phyloP scores from a whole-genome alignment of 1,139 yeast species.

The Pichia inconspicua region DNA sequence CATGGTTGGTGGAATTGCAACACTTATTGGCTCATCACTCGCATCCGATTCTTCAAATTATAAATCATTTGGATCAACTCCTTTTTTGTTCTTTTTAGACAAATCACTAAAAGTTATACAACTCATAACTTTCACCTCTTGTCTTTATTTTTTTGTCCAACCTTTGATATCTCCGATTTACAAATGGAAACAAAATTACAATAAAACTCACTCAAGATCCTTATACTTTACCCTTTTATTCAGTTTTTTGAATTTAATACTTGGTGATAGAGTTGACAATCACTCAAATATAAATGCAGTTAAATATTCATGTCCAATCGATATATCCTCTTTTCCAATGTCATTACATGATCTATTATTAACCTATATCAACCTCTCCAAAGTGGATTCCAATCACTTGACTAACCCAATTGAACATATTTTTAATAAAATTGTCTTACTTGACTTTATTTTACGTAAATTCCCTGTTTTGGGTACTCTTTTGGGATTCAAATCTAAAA shows the following conservation, averaged over 20 bases:
- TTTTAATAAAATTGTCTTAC: slow-evolving; percentile 9
- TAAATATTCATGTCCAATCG: slow-evolving; percentile 1
- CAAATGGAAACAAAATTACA: background rate
- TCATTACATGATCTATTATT: slow-evolving; percentile 1
- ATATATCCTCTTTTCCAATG: slow-evolving; percentile 10
- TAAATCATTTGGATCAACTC: slow-evolving; percentile 4
- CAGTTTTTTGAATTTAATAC: background rate
- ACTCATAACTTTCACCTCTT: slow-evolving; percentile 6
- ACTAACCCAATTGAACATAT: slow-evolving; percentile 7
- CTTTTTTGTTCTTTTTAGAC: slow-evolving; percentile 1
- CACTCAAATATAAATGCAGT: slow-evolving; percentile 1
- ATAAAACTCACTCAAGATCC: background rate
- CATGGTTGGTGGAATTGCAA: slow-evolving; percentile 28
- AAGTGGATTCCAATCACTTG: slow-evolving; percentile 1
- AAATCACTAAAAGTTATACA: slow-evolving; percentile 5
- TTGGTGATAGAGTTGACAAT: slow-evolving; percentile 1
- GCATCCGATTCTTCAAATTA: slow-evolving; percentile 10
- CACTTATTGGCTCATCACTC: slow-evolving; percentile 24
- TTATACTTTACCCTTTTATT: background rate
- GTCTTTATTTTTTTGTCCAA: slow-evolving; percentile 9
- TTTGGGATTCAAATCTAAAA: slow-evolving; percentile 5
- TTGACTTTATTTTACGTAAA: slow-evolving; percentile 7
- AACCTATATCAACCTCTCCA: slow-evolving; percentile 4
- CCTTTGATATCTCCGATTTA: slow-evolving; percentile 4
- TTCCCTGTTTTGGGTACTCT: slow-evolving; percentile 9